Evolutionary conservation across 805 yeast species (phyloP), one percentile per base, ranked within the genome.

Genomic region (Ogataea parapolymorpha): DNA sequence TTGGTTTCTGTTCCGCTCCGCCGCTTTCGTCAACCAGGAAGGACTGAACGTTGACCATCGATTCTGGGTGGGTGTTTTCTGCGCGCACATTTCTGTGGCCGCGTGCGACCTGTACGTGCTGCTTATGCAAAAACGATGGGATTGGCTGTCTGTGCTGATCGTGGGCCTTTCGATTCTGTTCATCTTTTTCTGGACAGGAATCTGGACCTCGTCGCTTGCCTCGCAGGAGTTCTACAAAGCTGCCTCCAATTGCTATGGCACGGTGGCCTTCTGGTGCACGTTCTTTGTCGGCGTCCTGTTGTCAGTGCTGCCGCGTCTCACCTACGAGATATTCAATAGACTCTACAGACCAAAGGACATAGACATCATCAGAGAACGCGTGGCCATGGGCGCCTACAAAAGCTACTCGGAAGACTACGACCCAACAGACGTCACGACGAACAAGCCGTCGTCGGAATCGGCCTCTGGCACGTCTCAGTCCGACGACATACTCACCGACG

Each of bases 161-260:
- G 65, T 68, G 42, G 63, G 72, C 1, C 55, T 86, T 33, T 80
- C 88, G 11, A 70, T 71, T 39, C 57, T 81, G 46, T 50, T 84
- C 31, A 69, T 84, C 13, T 82, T 73, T 51, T 75, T 79, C 56
- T 85, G 95, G 95, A 77, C 86, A 4, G 90, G 91, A n/a, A 75
- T 80, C 16, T 85, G 90, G 82, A 75, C 88, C 23, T 62, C 78
- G 4, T 60, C 73, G 6, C 20, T 32, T 2, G 61, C 66, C 41
- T 72, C 85, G 7, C 32, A 37, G n/a, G 85, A 79, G 53, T 81
- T 80, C 51, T 85, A 77, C 61, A 70, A 73, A 44, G 77, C 83
- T 17, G 93, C 85, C 2, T 59, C 77, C 2, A 77, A 80, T 52
- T 70, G 73, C 25, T 79, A 79, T 50, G 87, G 89, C 14, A 63